Conservation (phyloP, 139 green algal genomes). For the Eudorina sp. region DNA sequence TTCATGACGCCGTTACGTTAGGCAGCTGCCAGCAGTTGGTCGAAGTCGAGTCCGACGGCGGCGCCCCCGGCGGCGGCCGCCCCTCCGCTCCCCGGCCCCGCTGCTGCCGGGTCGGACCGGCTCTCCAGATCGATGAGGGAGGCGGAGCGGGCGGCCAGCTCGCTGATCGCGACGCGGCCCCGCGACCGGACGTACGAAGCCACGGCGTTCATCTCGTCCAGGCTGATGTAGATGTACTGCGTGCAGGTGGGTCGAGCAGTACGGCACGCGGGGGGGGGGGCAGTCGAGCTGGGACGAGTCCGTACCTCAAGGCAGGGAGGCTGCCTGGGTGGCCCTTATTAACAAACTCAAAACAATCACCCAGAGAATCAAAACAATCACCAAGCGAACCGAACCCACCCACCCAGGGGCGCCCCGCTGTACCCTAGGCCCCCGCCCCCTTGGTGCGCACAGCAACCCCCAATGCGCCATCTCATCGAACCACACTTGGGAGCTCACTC, state of each 20-base stretch:
- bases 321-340: too few relatives aligned
- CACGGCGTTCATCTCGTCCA: slow-evolving; percentile 90
- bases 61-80: not conserved
- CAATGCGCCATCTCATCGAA: too few relatives aligned
- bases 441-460: too few relatives aligned
- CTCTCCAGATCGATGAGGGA: slow-evolving; percentile 83
- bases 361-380: too few relatives aligned
- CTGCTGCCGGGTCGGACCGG: slow-evolving; percentile 25
- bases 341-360: too few relatives aligned
- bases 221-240: slow-evolving; percentile 95
- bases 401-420: too few relatives aligned
- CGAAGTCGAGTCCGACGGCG: slow-evolving; percentile 51
- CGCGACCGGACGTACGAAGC: slow-evolving; percentile 79
- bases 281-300: not conserved
- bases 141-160: slow-evolving; percentile 81
- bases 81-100: too few relatives aligned
- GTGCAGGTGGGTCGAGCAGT: not conserved
- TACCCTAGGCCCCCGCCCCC: too few relatives aligned
- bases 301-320: too few relatives aligned
- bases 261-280: not conserved
- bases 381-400: too few relatives aligned
- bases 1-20: not conserved
- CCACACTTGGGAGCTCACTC: too few relatives aligned
- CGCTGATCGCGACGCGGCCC: slow-evolving; percentile 87
- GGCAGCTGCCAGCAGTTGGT: slow-evolving; percentile 47